Evolutionary conservation across 371 early-diverging fungal species (phyloP), one percentile per base, ranked within the genome.

Genomic region (Mucor plumbeus): DNA sequence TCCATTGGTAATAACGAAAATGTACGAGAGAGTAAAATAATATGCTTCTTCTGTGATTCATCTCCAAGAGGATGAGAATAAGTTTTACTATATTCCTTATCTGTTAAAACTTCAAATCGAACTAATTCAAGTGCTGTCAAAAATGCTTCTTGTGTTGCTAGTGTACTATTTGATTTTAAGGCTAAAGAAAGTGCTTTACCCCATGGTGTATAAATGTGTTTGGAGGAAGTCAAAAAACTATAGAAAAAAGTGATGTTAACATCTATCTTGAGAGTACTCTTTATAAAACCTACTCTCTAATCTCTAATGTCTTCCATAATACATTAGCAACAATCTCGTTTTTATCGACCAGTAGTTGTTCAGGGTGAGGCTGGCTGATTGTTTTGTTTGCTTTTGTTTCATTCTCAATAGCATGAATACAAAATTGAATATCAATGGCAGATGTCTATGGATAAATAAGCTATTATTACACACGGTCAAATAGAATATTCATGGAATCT

Each of bases 81-180:
- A 8, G 76, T 75, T 60, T 78, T 82, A 59, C 83, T 82, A 63
- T 84, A 89, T 9, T 81, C 76, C 21, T 79, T 81, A 36, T 80
- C 73, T 15, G 82, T 85, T 57, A 91, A 65, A 10, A 86, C 74
- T 34, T 83, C 84, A 54, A 85, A 81, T 34, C 87, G 82, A 60
- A 90, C 78, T 43, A 90, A 61, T 63, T 90, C 91, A 55, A 88
- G 67, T 8, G 89, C 90, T 33, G 83, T 73, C 60, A 89, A 74
- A 15, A 88, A 69, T 14, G 85, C 83, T 69, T 88, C 89, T 71
- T 86, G 88, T 13, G 74, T 76, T 2, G 67, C 33, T 8, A 19
- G 5, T n/a, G 13, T 17, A 11, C 48, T 15, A 48, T 15, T 19
- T 6, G 53, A 43, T 62, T 74, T 67, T 57, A 85, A 53, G 7